These are phyloP conservation scores for Penicillium canescens DNA, from an alignment of 495 filamentous ascomycete genomes.

Conservation along the genomic window DNA sequence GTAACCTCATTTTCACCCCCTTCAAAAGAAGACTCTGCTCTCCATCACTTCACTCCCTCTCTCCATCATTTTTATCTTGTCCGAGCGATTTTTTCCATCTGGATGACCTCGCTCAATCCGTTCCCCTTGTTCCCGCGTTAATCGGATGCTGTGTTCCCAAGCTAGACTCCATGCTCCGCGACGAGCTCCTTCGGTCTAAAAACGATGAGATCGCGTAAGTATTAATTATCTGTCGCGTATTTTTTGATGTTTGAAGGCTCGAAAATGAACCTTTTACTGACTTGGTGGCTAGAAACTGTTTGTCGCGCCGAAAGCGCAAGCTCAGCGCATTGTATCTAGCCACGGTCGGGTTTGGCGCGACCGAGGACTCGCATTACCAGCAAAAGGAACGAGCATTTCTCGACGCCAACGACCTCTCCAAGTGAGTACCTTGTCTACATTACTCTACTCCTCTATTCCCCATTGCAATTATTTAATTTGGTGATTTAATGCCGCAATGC, in stretches of 20 bases:
- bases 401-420: constrained; percentile 69
- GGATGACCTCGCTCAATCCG: constrained; percentile 49
- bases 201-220: constrained; percentile 65
- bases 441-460: constrained; percentile 12
- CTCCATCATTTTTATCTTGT: constrained; percentile 56
- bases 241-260: constrained; percentile 13
- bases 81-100: constrained; percentile 51
- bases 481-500: constrained; percentile 21
- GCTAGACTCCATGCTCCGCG: constrained; percentile 57
- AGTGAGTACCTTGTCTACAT: constrained; percentile 56
- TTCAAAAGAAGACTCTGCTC: constrained; percentile 37
- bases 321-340: constrained; percentile 74
- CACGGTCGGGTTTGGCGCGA: constrained; percentile 51
- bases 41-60: constrained; percentile 46
- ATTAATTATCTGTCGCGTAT: constrained; percentile 27
- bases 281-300: constrained; percentile 62
- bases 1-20: constrained; percentile 37
- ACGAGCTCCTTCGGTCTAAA: constrained; percentile 58
- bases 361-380: constrained; percentile 56
- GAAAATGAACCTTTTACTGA: constrained; percentile 32
- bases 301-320: constrained; percentile 78
- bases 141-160: constrained; percentile 60
- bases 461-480: constrained; percentile 13
- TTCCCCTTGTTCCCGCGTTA: constrained; percentile 52
- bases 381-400: constrained; percentile 63